Base-by-base conservation (phyloP, 345 rosid species). In the Stellera chamaejasme region DNA sequence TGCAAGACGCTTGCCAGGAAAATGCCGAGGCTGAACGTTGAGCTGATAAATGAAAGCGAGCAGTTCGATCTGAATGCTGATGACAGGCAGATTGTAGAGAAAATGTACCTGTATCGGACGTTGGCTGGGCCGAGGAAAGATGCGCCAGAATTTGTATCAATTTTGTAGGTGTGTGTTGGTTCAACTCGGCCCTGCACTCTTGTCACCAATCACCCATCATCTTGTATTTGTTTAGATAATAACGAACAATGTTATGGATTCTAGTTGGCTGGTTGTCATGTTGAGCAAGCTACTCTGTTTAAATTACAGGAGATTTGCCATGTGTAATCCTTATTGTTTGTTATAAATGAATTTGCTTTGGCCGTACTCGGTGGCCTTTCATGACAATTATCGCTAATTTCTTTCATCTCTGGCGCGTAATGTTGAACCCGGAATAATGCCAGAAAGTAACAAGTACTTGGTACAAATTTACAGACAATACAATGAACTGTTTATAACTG, bases 31-130 rank as follows among this genome's bases (percentile, higher is more conserved):
- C 82, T 93, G 43, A 93, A 76, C 6, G 96, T 93, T 55, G 99
- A 93, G 84, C 81, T 93, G 48, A 87, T 93, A 27, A 73, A 81
- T 16, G 95, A 92, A 49, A 67, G 56, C 11, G 90, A 87, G 15
- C 69, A 65, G 56, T 45, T 65, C 52, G 83, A 75, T 6, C 5
- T 54, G 39, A 27, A 48, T 58, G 41, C 12, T 0, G 80, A 79
- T 50, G 85, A 78, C 50, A 50, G n/a, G 6, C 78, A 67, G 52
- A 81, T 70, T 62, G 94, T 84, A 28, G 90, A 82, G 65, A 89
- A 72, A 73, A 76, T 93, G 92, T 93, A 79, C 73, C 70, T 93
- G 48, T 93, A 93, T 55, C 80, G 97, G 25, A 81, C 94, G 2
- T 52, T 87, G 81, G 97, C 58, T 0, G 97, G 97, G 65, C 75